Evolutionary conservation across 1,284 basidiomycete genomes (phyloP).

Genomic region (Tremellales sp.): DNA sequence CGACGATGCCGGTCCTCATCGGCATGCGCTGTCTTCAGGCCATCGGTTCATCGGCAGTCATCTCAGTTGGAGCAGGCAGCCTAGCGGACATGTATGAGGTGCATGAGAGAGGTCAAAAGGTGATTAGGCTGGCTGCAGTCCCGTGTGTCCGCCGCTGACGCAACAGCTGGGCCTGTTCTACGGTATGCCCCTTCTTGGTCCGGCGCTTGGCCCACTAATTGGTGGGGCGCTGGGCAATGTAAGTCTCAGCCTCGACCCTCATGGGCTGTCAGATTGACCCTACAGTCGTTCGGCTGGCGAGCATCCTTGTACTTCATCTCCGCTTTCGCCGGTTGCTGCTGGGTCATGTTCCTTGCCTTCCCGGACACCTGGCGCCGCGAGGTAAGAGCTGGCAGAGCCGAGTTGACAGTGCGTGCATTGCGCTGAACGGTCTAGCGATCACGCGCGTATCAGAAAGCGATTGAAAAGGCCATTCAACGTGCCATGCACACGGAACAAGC

Average conservation of each 20-base stretch:
- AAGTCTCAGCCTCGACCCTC: conserved; percentile 7
- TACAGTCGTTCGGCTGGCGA: conserved; percentile 65
- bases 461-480: conserved; percentile 39
- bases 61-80: conserved; percentile 73
- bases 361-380: conserved; percentile 78
- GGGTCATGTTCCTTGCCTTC: conserved; percentile 62
- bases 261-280: neutral
- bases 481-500: conserved; percentile 27
- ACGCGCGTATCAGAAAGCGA: conserved; percentile 64
- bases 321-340: conserved; percentile 58
- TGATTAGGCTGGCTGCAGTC: conserved; percentile 10
- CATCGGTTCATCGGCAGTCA: conserved; percentile 66
- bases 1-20: conserved; percentile 62
- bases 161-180: conserved; percentile 45
- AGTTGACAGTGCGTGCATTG: neutral
- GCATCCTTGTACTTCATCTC: conserved; percentile 76
- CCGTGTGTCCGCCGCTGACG: neutral
- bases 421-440: conserved; percentile 53
- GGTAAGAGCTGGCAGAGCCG: conserved; percentile 11
- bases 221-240: conserved; percentile 58
- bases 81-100: conserved; percentile 73
- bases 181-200: conserved; percentile 52
- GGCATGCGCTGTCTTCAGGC: conserved; percentile 49
- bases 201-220: conserved; percentile 65
- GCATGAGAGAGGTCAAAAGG: conserved; percentile 66